Conservation (phyloP, 495 filamentous ascomycete genomes). For the Penicilliopsis zonata region DNA sequence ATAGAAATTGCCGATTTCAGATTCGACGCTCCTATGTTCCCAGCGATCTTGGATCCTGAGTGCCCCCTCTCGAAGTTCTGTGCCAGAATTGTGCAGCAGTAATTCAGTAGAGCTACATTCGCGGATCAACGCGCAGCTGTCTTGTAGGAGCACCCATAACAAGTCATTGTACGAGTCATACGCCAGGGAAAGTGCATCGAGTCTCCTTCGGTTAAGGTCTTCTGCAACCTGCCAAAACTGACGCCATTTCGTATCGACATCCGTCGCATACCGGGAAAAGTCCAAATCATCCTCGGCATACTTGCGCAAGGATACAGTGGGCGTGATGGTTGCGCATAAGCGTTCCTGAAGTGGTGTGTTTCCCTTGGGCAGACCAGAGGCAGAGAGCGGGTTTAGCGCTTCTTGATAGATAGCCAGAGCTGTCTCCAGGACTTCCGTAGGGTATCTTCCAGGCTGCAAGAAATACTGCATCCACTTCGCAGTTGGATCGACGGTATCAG, state of each 20-base stretch:
- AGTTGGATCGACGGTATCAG: constrained; percentile 47
- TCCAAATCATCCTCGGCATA: constrained; percentile 54
- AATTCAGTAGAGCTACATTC: constrained; percentile 68
- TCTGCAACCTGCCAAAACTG: constrained; percentile 73
- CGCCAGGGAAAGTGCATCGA: constrained; percentile 63
- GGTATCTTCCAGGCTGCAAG: constrained; percentile 69
- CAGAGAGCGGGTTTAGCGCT: constrained; percentile 32
- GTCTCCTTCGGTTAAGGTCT: constrained; percentile 76
- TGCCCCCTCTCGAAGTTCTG: constrained; percentile 18
- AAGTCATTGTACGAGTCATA: constrained; percentile 58
- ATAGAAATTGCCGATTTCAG: constrained; percentile 25
- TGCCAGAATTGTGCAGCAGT: constrained; percentile 34
- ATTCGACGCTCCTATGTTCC: constrained; percentile 27
- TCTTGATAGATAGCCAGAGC: constrained; percentile 64
- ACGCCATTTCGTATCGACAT: constrained; percentile 76
- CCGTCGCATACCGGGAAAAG: constrained; percentile 54
- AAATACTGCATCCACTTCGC: constrained; percentile 49
- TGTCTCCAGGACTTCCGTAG: constrained; percentile 66
- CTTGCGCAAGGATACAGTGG: constrained; percentile 47
- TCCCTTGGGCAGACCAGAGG: constrained; percentile 21
- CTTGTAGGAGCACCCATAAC: constrained; percentile 73
- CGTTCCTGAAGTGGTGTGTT: constrained; percentile 48
- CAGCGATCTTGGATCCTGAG: constrained; percentile 30
- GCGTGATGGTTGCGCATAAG: constrained; percentile 57
- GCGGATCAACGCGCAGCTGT: constrained; percentile 64